A percentile compares a stretch with the other conserved stretches of the same genome.
Conservation (phyloP, 257 asterid genomes). For the Solanum chaucha region DNA sequence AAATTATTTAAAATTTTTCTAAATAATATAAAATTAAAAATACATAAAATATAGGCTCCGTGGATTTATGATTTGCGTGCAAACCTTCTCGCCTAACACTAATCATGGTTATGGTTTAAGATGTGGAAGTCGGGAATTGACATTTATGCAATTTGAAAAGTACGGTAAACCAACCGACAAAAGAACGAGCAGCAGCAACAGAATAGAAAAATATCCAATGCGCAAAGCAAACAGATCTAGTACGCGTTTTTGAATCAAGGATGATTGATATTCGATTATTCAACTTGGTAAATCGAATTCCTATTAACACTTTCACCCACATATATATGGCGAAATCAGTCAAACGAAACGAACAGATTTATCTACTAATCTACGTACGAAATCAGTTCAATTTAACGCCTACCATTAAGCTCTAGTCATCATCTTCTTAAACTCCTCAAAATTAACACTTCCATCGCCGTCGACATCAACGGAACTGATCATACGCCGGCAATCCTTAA, state of each 20-base stretch:
- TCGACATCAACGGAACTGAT: slow-evolving; percentile 68
- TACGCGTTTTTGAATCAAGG: neutral
- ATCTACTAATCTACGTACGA: neutral
- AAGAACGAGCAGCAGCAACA: neutral
- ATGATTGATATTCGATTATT: neutral
- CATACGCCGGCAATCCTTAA: slow-evolving; percentile 67
- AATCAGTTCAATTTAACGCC: neutral
- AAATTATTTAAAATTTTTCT: too few species aligned
- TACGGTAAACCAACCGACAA: too few species aligned
- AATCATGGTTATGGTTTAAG: too few species aligned
- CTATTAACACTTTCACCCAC: neutral
- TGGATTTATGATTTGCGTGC: too few species aligned
- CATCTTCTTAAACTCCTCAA: slow-evolving; percentile 86
- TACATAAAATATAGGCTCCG: too few species aligned
- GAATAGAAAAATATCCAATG: neutral
- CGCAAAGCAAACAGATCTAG: neutral
- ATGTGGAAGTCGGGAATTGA: too few species aligned
- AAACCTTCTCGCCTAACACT: too few species aligned
- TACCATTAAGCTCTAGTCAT: slow-evolving; percentile 28
- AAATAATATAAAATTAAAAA: too few species aligned
- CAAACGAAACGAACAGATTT: neutral
- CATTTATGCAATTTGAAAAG: too few species aligned
- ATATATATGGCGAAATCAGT: neutral
- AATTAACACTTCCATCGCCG: slow-evolving; percentile 82
- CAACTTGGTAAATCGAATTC: neutral